Conservation (phyloP, 2,329 filamentous ascomycete species). For the Nigrograna mackinnonii region DNA sequence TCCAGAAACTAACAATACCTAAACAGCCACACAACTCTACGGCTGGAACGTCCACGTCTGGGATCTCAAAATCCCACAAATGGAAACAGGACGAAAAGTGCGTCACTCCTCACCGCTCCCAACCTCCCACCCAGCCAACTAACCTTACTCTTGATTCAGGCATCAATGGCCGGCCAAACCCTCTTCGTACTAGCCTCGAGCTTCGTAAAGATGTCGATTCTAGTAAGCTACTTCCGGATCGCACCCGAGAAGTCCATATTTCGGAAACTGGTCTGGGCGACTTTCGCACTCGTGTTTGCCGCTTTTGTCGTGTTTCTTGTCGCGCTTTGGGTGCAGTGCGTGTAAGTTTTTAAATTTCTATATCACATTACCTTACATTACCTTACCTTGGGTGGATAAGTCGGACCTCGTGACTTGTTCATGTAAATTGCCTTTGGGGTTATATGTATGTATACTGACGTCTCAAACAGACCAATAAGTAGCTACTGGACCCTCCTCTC, state of each 20-base stretch:
- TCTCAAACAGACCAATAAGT: slow-evolving; percentile 45
- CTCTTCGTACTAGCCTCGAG: slow-evolving; percentile 43
- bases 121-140: slow-evolving; percentile 21
- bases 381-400: too few species aligned
- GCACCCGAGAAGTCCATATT: slow-evolving; percentile 43
- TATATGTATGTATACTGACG: slow-evolving; percentile 16
- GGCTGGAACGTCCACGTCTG: slow-evolving; percentile 44
- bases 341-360: slow-evolving; percentile 36
- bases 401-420: too few species aligned
- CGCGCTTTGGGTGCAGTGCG: slow-evolving; percentile 43
- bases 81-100: slow-evolving; percentile 40
- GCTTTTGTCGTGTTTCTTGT: slow-evolving; percentile 40
- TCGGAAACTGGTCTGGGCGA: slow-evolving; percentile 40
- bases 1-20: too few species aligned
- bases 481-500: slow-evolving; percentile 49
- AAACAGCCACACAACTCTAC: slow-evolving; percentile 39
- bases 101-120: slow-evolving; percentile 10
- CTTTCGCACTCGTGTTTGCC: slow-evolving; percentile 36
- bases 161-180: slow-evolving; percentile 42
- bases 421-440: too few species aligned
- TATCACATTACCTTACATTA: too few species aligned
- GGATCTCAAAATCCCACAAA: slow-evolving; percentile 31
- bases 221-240: slow-evolving; percentile 43
- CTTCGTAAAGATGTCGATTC: slow-evolving; percentile 42
- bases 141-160: too few species aligned